phyloP scores from a whole-genome alignment of 768 basidiomycete species.

The Lactifluus subvellereus region DNA sequence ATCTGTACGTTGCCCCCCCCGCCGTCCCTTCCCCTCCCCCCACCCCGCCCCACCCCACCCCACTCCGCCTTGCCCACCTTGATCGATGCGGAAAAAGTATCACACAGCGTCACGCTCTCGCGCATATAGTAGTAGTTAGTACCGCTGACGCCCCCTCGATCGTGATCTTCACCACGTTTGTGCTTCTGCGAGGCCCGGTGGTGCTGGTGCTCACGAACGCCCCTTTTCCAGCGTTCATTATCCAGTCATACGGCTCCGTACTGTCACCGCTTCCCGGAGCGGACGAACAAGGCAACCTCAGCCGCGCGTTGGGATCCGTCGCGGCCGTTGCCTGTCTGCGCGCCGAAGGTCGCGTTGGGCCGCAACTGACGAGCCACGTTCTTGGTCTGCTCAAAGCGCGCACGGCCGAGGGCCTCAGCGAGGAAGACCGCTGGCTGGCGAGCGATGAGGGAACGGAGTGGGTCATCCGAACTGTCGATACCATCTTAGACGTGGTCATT shows the following conservation, averaged over 20 bases:
- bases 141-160: constrained; percentile 10
- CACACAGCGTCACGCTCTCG: background rate
- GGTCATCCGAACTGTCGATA: constrained; percentile 80
- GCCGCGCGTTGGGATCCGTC: constrained; percentile 76
- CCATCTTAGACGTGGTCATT: constrained; percentile 68
- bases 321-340: constrained; percentile 82
- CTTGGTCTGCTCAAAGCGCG: constrained; percentile 88
- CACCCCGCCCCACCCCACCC: constrained; percentile 8
- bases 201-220: constrained; percentile 10
- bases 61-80: background rate
- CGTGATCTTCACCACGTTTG: constrained; percentile 16
- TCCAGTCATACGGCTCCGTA: constrained; percentile 77
- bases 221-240: constrained; percentile 62
- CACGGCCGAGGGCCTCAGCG: constrained; percentile 47
- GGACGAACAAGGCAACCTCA: constrained; percentile 71
- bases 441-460: constrained; percentile 86
- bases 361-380: constrained; percentile 83
- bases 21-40: constrained; percentile 16
- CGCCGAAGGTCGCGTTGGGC: constrained; percentile 77
- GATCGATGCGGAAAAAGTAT: constrained; percentile 14
- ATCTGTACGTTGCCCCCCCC: constrained; percentile 58
- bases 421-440: constrained; percentile 74
- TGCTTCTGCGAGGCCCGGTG: background rate
- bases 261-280: constrained; percentile 64
- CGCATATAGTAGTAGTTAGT: background rate